phyloP scores from a whole-genome alignment of 805 yeast genomes.

The Wickerhamomyces canadensis region DNA sequence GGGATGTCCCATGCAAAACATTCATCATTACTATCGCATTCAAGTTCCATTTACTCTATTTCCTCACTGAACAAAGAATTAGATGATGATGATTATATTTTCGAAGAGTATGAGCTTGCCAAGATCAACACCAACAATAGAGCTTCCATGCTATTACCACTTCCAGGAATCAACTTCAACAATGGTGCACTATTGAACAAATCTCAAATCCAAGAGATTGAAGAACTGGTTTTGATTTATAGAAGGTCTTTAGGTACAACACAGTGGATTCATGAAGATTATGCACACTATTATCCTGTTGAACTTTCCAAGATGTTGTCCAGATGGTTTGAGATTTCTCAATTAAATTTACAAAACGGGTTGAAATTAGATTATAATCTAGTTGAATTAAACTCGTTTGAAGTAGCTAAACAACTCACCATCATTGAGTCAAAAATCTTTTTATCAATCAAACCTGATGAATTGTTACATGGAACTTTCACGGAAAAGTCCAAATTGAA shows the following conservation, averaged over 20 bases:
- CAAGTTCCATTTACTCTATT: slow-evolving; percentile 27
- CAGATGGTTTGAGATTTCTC: slow-evolving; percentile 52
- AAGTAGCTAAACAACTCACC: slow-evolving; percentile 72
- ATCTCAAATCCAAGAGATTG: slow-evolving; percentile 30
- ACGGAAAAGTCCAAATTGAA: slow-evolving; percentile 52
- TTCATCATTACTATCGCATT: slow-evolving; percentile 31
- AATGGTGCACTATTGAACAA: slow-evolving; percentile 19
- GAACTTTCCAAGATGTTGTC: slow-evolving; percentile 26
- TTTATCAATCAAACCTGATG: slow-evolving; percentile 57
- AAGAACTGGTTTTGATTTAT: slow-evolving; percentile 45
- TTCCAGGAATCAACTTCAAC: slow-evolving; percentile 21
- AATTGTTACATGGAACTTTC: slow-evolving; percentile 59
- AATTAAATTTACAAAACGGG: slow-evolving; percentile 27
- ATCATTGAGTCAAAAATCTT: slow-evolving; percentile 65
- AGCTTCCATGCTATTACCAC: slow-evolving; percentile 30
- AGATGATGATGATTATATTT: slow-evolving; percentile 39
- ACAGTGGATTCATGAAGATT: slow-evolving; percentile 19
- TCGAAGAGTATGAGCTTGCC: slow-evolving; percentile 54
- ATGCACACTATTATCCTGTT: slow-evolving; percentile 17
- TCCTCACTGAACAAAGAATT: slow-evolving; percentile 24
- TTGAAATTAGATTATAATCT: slow-evolving; percentile 13
- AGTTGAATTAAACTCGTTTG: slow-evolving; percentile 56
- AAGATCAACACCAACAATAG: slow-evolving; percentile 36
- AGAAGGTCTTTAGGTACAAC: slow-evolving; percentile 38
- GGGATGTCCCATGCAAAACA: slow-evolving; percentile 31